A percentile compares a stretch with the other conserved stretches of the same genome.
Conservation (phyloP, 2,329 filamentous ascomycete species). For the Shiraia bambusicola region DNA sequence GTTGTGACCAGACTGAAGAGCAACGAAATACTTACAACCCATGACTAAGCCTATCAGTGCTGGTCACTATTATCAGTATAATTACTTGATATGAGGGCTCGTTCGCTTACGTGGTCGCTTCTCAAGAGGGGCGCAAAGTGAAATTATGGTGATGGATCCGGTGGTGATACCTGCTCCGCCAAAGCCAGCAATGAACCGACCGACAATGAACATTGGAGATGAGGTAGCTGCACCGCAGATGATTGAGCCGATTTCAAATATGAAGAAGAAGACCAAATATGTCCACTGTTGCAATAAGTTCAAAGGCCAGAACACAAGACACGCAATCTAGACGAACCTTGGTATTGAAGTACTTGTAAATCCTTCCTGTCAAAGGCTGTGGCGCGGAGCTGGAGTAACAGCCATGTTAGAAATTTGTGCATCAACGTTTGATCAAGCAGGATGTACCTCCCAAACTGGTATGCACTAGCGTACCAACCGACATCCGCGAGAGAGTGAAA, state of each 20-base stretch:
- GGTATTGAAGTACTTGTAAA: conserved; percentile 48
- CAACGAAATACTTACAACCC: not conserved
- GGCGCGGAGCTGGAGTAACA: conserved; percentile 41
- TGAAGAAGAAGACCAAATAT: conserved; percentile 25
- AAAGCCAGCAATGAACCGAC: conserved; percentile 40
- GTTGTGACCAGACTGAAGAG: not conserved
- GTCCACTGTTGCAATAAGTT: not conserved
- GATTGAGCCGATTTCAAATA: conserved; percentile 53
- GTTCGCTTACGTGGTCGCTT: conserved; percentile 13
- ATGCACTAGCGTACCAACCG: conserved; percentile 35
- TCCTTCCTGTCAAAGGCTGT: conserved; percentile 47
- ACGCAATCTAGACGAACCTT: conserved; percentile 34
- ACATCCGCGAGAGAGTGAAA: conserved; percentile 24
- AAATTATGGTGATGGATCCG: conserved; percentile 15
- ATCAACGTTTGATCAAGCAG: not conserved
- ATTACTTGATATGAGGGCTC: not conserved
- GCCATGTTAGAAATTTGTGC: not conserved
- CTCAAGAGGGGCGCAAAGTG: too few relatives aligned
- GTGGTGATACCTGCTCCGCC: conserved; percentile 41
- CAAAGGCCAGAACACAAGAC: not conserved
- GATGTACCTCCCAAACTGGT: conserved; percentile 36
- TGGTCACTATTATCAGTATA: too few relatives aligned
- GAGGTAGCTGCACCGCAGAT: conserved; percentile 52
- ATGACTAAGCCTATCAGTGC: conserved; percentile 1
- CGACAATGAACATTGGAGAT: conserved; percentile 41